Percentiles rank a stretch among this genome's conserved stretches.
phyloP scores from a whole-genome alignment of 2,329 filamentous ascomycete genomes.

The Fusarium pilosicola region DNA sequence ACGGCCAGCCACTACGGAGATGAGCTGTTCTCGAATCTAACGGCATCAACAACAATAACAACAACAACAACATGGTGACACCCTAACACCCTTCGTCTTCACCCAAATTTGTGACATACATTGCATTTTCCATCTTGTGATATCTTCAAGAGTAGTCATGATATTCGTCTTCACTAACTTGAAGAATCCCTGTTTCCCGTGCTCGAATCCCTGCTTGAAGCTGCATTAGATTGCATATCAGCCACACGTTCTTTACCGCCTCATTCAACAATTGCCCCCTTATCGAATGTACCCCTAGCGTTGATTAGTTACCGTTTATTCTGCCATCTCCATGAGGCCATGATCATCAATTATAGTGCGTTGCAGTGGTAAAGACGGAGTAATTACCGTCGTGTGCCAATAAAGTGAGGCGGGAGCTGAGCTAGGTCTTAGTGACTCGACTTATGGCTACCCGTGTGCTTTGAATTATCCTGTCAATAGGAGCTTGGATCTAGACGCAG shows the following conservation, averaged over 20 bases:
- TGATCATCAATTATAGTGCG: neutral
- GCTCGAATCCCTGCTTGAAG: conserved; percentile 10
- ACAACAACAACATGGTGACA: neutral
- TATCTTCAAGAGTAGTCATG: neutral
- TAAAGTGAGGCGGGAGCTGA: conserved; percentile 12
- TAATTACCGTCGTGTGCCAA: neutral
- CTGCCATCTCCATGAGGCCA: neutral
- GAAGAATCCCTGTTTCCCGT: conserved; percentile 7
- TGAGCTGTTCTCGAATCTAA: neutral
- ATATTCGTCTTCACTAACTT: neutral
- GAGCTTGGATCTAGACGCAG: neutral
- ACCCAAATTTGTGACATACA: neutral
- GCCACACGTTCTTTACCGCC: conserved; percentile 20
- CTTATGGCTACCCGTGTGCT: neutral
- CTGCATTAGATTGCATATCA: neutral
- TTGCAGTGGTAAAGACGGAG: neutral
- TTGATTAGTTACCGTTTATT: neutral
- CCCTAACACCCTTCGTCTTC: neutral
- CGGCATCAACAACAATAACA: neutral
- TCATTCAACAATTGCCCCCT: neutral
- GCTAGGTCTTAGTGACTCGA: neutral
- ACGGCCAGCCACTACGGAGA: neutral
- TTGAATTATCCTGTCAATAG: neutral
- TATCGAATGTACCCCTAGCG: neutral
- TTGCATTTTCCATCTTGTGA: conserved; percentile 1